Evolutionary conservation across 768 basidiomycete genomes (phyloP).

Genomic region (Trametopsis cervina): DNA sequence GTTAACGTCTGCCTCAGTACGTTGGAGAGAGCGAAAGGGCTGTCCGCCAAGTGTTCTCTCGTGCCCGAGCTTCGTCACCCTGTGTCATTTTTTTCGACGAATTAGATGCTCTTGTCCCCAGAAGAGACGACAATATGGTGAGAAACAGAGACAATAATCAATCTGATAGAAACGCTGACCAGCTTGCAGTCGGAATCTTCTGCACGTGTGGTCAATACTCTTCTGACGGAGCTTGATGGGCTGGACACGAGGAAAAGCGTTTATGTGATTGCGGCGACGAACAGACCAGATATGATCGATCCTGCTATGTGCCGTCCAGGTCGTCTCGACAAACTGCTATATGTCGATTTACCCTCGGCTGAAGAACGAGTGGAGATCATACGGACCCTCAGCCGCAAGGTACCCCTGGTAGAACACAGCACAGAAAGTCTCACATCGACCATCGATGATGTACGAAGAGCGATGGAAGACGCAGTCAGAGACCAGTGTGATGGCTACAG

Average conservation of each 20-base stretch:
- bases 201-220: slow-evolving; percentile 88
- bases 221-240: slow-evolving; percentile 90
- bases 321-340: slow-evolving; percentile 87
- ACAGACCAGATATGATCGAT: slow-evolving; percentile 95
- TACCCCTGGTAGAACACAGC: slow-evolving; percentile 49
- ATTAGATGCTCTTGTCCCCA: slow-evolving; percentile 84
- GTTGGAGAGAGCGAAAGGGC: slow-evolving; percentile 97
- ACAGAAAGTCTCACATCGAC: slow-evolving; percentile 23
- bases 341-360: slow-evolving; percentile 77
- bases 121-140: slow-evolving; percentile 85
- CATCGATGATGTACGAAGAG: slow-evolving; percentile 11
- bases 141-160: slow-evolving; percentile 21
- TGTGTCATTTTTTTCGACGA: slow-evolving; percentile 97
- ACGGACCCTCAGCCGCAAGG: slow-evolving; percentile 61
- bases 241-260: slow-evolving; percentile 81
- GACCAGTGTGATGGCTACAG: slow-evolving; percentile 80
- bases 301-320: slow-evolving; percentile 98
- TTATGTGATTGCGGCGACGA: slow-evolving; percentile 93
- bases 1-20: slow-evolving; percentile 46
- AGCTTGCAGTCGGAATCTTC: slow-evolving; percentile 77
- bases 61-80: slow-evolving; percentile 89
- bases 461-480: slow-evolving; percentile 42
- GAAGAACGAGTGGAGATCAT: slow-evolving; percentile 81
- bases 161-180: too few relatives aligned
- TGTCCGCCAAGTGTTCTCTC: slow-evolving; percentile 88